These are phyloP conservation scores for Trichoderma asperellum DNA, from an alignment of 2,329 filamentous ascomycete genomes.

Conservation along the genomic window DNA sequence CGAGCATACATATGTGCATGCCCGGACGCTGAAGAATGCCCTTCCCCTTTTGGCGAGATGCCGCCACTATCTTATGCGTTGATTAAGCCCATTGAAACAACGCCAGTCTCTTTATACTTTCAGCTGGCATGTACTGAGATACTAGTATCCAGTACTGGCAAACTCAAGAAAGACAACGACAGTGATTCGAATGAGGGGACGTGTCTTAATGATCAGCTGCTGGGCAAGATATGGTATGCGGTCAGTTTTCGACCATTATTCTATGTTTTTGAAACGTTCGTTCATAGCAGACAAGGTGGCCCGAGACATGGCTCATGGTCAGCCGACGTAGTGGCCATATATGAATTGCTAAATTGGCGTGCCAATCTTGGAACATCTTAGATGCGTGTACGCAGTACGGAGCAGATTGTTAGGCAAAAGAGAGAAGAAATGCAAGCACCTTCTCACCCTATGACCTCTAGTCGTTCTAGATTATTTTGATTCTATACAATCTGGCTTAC, in stretches of 20 bases:
- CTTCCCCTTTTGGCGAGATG: background rate
- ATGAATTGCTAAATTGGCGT: background rate
- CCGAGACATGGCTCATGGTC: slow-evolving; percentile 18
- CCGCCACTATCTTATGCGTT: background rate
- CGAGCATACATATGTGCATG: background rate
- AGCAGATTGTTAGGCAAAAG: background rate
- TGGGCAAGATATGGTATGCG: slow-evolving; percentile 7
- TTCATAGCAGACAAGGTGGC: background rate
- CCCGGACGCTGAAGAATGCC: background rate
- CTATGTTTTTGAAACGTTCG: background rate
- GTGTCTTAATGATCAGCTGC: background rate
- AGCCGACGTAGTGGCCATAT: slow-evolving; percentile 2
- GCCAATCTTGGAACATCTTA: background rate
- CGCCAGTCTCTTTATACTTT: background rate
- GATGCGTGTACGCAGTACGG: background rate
- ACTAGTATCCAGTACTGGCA: background rate
- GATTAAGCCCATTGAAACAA: background rate
- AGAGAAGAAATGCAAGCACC: background rate
- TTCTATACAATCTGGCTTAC: background rate
- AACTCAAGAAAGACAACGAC: background rate
- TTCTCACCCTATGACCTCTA: background rate
- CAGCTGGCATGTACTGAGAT: background rate
- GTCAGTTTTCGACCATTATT: background rate
- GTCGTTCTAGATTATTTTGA: background rate
- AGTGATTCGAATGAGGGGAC: background rate